Evolutionary conservation across 768 basidiomycete genomes (phyloP).

Genomic region (Psilocybe azurescens): DNA sequence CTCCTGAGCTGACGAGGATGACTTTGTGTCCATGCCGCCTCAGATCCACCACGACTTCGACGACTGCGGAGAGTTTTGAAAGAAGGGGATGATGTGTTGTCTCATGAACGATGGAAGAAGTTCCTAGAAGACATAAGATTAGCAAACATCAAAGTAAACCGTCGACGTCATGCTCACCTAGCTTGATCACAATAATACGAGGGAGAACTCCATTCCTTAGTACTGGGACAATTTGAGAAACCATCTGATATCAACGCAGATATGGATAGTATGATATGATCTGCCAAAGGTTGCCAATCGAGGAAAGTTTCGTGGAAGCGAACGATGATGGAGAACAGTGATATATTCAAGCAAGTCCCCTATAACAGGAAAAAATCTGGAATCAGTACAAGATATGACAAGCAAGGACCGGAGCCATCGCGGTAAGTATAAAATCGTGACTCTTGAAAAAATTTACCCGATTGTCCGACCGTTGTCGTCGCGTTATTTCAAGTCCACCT

Average conservation of each 20-base stretch:
- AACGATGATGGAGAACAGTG: not conserved
- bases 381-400: not conserved
- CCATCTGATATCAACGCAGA: not conserved
- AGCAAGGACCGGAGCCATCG: not conserved
- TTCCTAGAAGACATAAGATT: constrained; percentile 55
- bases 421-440: constrained; percentile 1
- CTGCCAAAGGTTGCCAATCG: not conserved
- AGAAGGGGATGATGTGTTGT: constrained; percentile 91
- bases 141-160: constrained; percentile 5
- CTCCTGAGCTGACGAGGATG: constrained; percentile 94
- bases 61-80: constrained; percentile 88
- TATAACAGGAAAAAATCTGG: not conserved
- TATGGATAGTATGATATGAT: not conserved
- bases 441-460: constrained; percentile 10
- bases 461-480: not conserved
- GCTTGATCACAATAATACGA: constrained; percentile 85
- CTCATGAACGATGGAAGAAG: constrained; percentile 96
- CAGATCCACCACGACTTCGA: constrained; percentile 87
- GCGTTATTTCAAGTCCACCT: not conserved
- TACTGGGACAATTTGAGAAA: constrained; percentile 5
- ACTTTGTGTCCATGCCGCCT: constrained; percentile 88
- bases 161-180: constrained; percentile 52
- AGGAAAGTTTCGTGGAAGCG: not conserved
- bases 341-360: not conserved
- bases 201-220: constrained; percentile 26